Percentiles rank a stretch among this genome's conserved stretches.
Conservation (phyloP, 1,139 yeast genomes). For the Williopsis jadinii region DNA sequence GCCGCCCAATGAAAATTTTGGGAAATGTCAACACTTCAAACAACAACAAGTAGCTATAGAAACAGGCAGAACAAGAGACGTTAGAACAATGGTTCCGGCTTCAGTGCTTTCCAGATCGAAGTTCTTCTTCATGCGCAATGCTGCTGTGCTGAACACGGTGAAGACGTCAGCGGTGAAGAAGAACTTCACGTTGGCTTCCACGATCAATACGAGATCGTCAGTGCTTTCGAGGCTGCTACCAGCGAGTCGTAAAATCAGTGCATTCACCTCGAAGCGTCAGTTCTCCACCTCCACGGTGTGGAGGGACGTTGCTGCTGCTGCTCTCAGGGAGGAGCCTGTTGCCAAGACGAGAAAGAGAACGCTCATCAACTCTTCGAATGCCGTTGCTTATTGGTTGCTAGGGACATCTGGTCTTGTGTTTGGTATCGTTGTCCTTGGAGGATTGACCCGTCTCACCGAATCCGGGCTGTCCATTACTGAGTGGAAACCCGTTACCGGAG, state of each 20-base stretch:
- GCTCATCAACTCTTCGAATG: slow-evolving; percentile 30
- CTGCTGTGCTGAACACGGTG: slow-evolving; percentile 20
- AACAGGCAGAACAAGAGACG: no score
- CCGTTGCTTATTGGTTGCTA: slow-evolving; percentile 82
- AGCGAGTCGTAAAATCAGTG: slow-evolving; percentile 2
- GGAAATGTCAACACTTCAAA: slow-evolving; percentile 1
- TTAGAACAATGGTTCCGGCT: no score
- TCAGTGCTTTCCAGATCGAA: slow-evolving; percentile 27
- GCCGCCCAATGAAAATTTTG: slow-evolving; percentile 7
- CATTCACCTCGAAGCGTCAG: slow-evolving; percentile 3
- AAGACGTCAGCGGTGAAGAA: slow-evolving; percentile 16
- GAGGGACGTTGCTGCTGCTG: slow-evolving; percentile 1
- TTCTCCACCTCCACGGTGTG: slow-evolving; percentile 5
- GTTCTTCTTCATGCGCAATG: slow-evolving; percentile 25
- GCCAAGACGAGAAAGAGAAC: slow-evolving; percentile 11
- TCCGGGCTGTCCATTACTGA: slow-evolving; percentile 95
- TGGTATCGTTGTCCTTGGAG: slow-evolving; percentile 95
- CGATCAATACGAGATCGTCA: slow-evolving; percentile 3
- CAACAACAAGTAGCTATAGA: neutral
- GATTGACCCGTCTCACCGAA: slow-evolving; percentile 90
- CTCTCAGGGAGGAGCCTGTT: neutral
- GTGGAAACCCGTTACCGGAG: slow-evolving; percentile 97
- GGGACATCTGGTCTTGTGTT: slow-evolving; percentile 90
- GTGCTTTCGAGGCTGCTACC: neutral
- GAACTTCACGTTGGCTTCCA: slow-evolving; percentile 11